A percentile compares a stretch with the other conserved stretches of the same genome.
These are phyloP conservation scores for Prunus mume DNA, from an alignment of 306 rosid species.

Conservation along the genomic window DNA sequence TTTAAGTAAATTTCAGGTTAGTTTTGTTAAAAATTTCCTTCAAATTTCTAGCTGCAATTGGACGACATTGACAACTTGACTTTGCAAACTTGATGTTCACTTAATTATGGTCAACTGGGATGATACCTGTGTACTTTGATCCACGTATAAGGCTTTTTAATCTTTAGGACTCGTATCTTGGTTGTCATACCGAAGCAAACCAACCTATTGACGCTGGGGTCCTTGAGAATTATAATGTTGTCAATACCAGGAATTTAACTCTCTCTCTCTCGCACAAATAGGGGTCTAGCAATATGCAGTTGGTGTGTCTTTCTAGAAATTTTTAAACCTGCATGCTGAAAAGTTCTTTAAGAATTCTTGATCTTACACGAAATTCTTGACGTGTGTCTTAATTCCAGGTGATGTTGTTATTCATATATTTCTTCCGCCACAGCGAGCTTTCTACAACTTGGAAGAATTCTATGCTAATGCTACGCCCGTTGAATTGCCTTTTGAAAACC, in stretches of 20 bases:
- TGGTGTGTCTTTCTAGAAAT: not conserved
- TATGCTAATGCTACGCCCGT: slow-evolving; percentile 74
- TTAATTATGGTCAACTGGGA: not conserved
- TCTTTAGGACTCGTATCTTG: not conserved
- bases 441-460: slow-evolving; percentile 95
- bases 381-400: slow-evolving; percentile 51
- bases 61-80: not conserved
- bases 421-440: slow-evolving; percentile 82
- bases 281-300: not conserved
- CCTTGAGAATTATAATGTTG: not conserved
- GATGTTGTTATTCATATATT: slow-evolving; percentile 89
- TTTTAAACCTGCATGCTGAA: not conserved
- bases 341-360: not conserved
- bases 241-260: not conserved
- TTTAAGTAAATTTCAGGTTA: not conserved
- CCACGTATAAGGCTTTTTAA: not conserved
- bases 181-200: not conserved
- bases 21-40: not conserved
- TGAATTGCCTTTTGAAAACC: slow-evolving; percentile 79
- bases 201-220: not conserved
- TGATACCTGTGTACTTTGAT: not conserved
- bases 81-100: not conserved
- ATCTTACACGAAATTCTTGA: not conserved
- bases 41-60: not conserved
- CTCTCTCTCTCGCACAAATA: not conserved